These are phyloP conservation scores for Cystofilobasidium bisporidii DNA, from an alignment of 768 basidiomycete species.

Conservation along the genomic window DNA sequence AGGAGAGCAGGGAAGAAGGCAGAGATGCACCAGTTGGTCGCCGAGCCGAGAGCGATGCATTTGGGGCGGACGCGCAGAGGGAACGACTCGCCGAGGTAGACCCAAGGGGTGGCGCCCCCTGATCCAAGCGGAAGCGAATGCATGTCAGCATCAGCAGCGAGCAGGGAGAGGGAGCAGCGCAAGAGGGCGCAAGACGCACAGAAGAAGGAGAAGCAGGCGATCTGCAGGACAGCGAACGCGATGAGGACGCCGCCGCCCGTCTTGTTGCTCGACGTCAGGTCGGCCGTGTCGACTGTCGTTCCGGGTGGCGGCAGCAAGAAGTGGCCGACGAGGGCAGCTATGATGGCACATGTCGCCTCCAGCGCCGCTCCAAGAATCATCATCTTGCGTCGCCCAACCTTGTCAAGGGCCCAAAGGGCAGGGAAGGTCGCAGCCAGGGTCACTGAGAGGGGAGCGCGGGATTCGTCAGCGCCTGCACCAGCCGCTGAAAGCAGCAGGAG, in stretches of 20 bases:
- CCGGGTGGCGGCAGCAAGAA: slow-evolving; percentile 52
- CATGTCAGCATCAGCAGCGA: neutral
- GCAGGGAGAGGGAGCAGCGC: neutral
- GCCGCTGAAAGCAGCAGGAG: no score
- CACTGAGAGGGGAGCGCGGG: no score
- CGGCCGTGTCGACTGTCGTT: slow-evolving; percentile 45
- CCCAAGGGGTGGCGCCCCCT: slow-evolving; percentile 27
- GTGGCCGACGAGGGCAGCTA: slow-evolving; percentile 62
- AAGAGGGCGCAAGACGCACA: slow-evolving; percentile 61
- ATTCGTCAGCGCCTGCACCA: no score
- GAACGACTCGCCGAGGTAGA: slow-evolving; percentile 51
- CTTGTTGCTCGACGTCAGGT: slow-evolving; percentile 52
- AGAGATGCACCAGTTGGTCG: slow-evolving; percentile 44
- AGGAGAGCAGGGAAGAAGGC: neutral
- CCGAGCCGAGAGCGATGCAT: slow-evolving; percentile 64
- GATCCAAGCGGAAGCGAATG: no score
- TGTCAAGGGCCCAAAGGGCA: slow-evolving; percentile 60
- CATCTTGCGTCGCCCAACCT: slow-evolving; percentile 65
- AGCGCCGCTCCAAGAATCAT: slow-evolving; percentile 57
- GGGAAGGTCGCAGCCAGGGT: slow-evolving; percentile 64
- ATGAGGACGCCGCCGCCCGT: slow-evolving; percentile 54
- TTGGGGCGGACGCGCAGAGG: slow-evolving; percentile 70
- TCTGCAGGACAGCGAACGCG: slow-evolving; percentile 67
- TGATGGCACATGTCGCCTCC: slow-evolving; percentile 44
- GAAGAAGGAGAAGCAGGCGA: slow-evolving; percentile 60